A percentile compares a stretch with the other conserved stretches of the same genome.
phyloP scores from a whole-genome alignment of 495 filamentous ascomycete genomes.

The Aspergillus conjunctus region DNA sequence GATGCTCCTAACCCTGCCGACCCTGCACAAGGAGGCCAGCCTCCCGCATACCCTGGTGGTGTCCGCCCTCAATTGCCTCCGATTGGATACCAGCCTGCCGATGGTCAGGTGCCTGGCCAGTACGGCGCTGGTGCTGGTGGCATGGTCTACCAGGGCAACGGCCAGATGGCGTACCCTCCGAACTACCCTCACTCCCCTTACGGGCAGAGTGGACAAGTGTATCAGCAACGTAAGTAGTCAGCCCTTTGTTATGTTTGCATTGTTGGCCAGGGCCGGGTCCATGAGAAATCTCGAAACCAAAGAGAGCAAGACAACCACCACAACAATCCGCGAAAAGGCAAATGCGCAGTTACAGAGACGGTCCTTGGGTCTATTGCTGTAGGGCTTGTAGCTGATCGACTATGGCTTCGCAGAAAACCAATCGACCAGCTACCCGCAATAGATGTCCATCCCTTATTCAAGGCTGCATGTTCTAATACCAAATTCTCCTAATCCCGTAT shows the following conservation, averaged over 20 bases:
- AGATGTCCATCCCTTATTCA: conserved; percentile 33
- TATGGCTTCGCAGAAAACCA: conserved; percentile 43
- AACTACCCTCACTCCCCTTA: conserved; percentile 80
- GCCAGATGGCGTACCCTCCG: conserved; percentile 68
- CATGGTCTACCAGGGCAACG: conserved; percentile 62
- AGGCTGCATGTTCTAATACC: conserved; percentile 42
- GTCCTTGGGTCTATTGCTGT: conserved; percentile 30
- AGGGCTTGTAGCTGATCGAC: conserved; percentile 34
- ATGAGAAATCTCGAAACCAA: conserved; percentile 20
- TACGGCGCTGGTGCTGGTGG: conserved; percentile 64
- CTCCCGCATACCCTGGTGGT: conserved; percentile 58
- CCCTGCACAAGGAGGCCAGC: conserved; percentile 56
- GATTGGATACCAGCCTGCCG: conserved; percentile 76
- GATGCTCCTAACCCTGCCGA: conserved; percentile 59
- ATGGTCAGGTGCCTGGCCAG: conserved; percentile 61
- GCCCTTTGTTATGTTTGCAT: conserved; percentile 37
- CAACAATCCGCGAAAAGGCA: conserved; percentile 8
- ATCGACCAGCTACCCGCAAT: conserved; percentile 50
- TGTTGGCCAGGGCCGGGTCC: conserved; percentile 26
- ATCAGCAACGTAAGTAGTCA: conserved; percentile 69
- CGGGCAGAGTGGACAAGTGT: conserved; percentile 70
- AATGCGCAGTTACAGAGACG: conserved; percentile 18
- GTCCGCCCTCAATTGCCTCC: conserved; percentile 77
- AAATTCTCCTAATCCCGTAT: conserved; percentile 45
- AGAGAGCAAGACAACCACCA: conserved; percentile 24